Evolutionary conservation across 805 yeast species (phyloP), one percentile per base, ranked within the genome.

Genomic region (Wickerhamiella lipophila): DNA sequence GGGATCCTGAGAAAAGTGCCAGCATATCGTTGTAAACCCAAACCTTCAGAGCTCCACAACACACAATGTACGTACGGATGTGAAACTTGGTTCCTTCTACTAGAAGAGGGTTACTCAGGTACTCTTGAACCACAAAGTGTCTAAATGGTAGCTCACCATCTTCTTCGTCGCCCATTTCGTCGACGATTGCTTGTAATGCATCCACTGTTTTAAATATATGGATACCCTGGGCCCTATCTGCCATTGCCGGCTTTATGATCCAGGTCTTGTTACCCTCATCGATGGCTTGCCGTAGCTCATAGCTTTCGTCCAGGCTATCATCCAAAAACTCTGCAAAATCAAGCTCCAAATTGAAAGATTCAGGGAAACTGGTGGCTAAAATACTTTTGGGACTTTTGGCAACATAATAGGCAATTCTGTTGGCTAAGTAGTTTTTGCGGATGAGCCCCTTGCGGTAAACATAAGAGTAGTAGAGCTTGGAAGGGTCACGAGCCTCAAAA

Each of bases 291-390:
- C 95, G 68, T 45, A 92, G 69, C 60, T 89, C 98, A 68, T 83
- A 88, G 34, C 83, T 79, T 58, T 92, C 98, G 63, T 89, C 97
- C 42, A 92, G 69, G 0, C 95, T 75, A 61, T 92, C 98, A 58
- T 92, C 97, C 46, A 92, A 68, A 58, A 92, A 92, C 63, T 92
- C 98, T 1, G 97, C 96, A 64, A 85, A 92, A 58, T 89, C 97
- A 19, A 92, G 76, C 60, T 92, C 97, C 27, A 92, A 68, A 49
- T 80, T 79, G 64, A 71, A 86, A 2, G 88, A 73, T 48, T 77
- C 83, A 0, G 96, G 89, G 52, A 77, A 79, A 1, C 92, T 77
- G 0, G 53, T 57, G 2, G 62, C 66, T 49, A 92, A 68, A 1
- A 78, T 67, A 1, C 88, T 78, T 0, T 66, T 63, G 0, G 95